Percentiles rank a stretch among this genome's conserved stretches.
Conservation (phyloP, 352 stramenopile genomes). For the Globisporangium acanthophoron region DNA sequence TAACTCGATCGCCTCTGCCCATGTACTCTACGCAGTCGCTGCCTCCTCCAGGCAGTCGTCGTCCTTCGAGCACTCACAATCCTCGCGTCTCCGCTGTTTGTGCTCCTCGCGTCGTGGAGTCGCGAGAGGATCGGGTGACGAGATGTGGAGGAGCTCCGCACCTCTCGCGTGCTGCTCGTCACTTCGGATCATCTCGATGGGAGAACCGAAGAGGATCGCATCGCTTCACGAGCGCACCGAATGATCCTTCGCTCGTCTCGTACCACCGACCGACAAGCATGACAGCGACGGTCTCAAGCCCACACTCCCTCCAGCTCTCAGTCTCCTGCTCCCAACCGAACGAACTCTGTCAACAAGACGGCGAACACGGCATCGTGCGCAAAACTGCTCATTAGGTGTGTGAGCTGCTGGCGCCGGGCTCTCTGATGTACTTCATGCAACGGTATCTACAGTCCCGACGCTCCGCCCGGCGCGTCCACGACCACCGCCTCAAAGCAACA, state of each 20-base stretch:
- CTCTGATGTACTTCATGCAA: not conserved
- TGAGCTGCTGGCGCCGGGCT: not conserved
- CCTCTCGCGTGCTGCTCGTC: not conserved
- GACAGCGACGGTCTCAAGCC: too few relatives aligned
- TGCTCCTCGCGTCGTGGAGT: not conserved
- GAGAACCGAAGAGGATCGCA: not conserved
- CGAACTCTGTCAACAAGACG: not conserved
- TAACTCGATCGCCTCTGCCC: too few relatives aligned
- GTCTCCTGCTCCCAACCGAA: too few relatives aligned
- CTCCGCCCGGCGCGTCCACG: too few relatives aligned
- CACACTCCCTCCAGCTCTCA: too few relatives aligned
- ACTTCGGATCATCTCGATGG: not conserved
- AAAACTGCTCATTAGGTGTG: not conserved
- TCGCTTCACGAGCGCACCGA: too few relatives aligned
- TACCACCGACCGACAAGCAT: too few relatives aligned
- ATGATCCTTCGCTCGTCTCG: too few relatives aligned
- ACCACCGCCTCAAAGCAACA: too few relatives aligned
- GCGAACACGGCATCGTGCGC: not conserved
- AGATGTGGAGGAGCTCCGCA: not conserved
- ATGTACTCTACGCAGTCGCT: too few relatives aligned
- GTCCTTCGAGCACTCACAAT: not conserved
- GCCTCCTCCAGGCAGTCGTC: too few relatives aligned
- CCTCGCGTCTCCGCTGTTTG: not conserved
- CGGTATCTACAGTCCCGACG: not conserved
- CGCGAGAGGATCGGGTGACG: not conserved